Base-by-base conservation (phyloP, 2,329 filamentous ascomycete genomes). In the Nothophaeocryptopus gaeumannii region DNA sequence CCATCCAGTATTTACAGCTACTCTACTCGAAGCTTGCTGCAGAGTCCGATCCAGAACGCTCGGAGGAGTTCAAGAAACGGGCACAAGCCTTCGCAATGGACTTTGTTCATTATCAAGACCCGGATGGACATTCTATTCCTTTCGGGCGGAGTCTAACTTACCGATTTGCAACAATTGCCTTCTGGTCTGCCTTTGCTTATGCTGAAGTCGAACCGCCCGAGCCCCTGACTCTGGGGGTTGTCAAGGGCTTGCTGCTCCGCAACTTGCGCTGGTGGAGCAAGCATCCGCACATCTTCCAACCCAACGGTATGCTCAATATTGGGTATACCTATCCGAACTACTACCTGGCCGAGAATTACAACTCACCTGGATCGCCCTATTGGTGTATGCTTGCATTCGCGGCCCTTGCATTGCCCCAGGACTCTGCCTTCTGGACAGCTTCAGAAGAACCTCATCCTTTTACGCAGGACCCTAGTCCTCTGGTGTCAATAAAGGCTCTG, bases 261-360 rank as follows among this genome's bases (percentile, higher is more conserved):
- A 85, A 91, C 63, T 72, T 92, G 34, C 77, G 87, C 8, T 91
- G 86, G 85, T 92, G 88, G 87, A 84, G 87, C 62, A 84, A 78
- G 0, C 86, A 90, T 59, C 72, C 78, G 20, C 80, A 87, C 58
- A 89, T 90, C 48, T 90, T 88, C 78, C 85, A 84, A 47, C 72
- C 83, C 0, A 84, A 85, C 53, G 88, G 87, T 31, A 90, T 87
- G 42, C 72, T 91, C 51, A 88, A 82, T 2, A 80, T 89, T 51
- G 87, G 87, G 45, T 91, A 89, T 65, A 83, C 82, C 0, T 91
- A 89, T 63, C 85, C 86, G 12, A 90, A 89, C 64, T 88, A 86
- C 76, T 89, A 86, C 69, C 81, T 90, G 71, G 85, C 86, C 0
- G 87, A 91, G 69, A 90, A 91, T 66, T 91, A 91, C 71, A 91